These are phyloP conservation scores for Phycomyces nitens DNA, from an alignment of 192 early-diverging fungal genomes.

Conservation along the genomic window DNA sequence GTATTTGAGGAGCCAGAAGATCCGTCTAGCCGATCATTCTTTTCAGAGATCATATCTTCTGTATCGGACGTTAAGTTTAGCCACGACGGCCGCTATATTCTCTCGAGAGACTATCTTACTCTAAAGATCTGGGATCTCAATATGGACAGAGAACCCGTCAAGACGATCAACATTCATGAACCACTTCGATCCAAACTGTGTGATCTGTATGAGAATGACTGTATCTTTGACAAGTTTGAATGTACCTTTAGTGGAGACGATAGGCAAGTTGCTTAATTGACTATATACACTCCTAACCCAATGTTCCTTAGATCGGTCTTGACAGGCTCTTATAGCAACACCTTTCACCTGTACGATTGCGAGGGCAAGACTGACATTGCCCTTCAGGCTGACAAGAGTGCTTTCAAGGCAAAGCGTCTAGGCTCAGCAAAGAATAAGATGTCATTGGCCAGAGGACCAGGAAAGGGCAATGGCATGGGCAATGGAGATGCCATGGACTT, in stretches of 20 bases:
- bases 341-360: constrained; percentile 92
- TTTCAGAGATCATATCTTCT: constrained; percentile 99
- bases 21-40: constrained; percentile 92
- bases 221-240: constrained; percentile 99
- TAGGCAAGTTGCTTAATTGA: constrained; percentile 59
- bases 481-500: constrained; percentile 76
- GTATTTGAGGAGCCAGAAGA: constrained; percentile 96
- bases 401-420: constrained; percentile 87
- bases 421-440: constrained; percentile 73
- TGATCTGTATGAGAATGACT: constrained; percentile 99
- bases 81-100: constrained; percentile 91
- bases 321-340: constrained; percentile 98
- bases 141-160: constrained; percentile 91
- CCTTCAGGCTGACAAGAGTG: constrained; percentile 96
- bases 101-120: constrained; percentile 95
- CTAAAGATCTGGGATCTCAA: constrained; percentile 98
- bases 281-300: not conserved
- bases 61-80: constrained; percentile 97
- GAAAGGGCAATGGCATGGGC: constrained; percentile 54
- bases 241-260: constrained; percentile 96
- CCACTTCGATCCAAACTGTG: constrained; percentile 92
- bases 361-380: constrained; percentile 75
- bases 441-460: constrained; percentile 41
- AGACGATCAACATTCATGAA: constrained; percentile 95
- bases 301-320: constrained; percentile 60